These are phyloP conservation scores for Didymella pomorum DNA, from an alignment of 2,329 filamentous ascomycete species.

Conservation along the genomic window DNA sequence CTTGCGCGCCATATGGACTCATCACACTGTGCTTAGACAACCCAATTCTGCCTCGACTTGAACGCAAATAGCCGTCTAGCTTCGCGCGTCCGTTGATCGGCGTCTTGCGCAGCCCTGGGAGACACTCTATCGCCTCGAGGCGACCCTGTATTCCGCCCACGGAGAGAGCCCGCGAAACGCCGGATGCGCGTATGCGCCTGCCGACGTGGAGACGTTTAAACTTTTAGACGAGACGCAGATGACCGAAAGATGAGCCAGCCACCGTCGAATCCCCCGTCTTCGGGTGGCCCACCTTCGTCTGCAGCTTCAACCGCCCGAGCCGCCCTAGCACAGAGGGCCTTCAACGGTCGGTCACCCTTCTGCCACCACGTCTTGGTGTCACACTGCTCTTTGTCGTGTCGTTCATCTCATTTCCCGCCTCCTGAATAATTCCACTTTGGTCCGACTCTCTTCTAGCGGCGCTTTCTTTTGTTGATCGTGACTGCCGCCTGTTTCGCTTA, in stretches of 20 bases:
- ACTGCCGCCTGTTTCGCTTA: constrained; percentile 26
- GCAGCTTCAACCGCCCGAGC: constrained; percentile 40
- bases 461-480: constrained; percentile 27
- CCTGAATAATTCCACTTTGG: constrained; percentile 2
- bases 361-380: constrained; percentile 18
- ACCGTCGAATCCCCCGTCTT: constrained; percentile 47
- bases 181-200: constrained; percentile 15
- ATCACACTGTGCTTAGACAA: neutral
- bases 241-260: constrained; percentile 27
- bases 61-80: neutral
- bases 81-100: constrained; percentile 3
- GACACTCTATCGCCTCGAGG: constrained; percentile 2
- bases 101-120: constrained; percentile 9
- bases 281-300: constrained; percentile 40
- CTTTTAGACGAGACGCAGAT: constrained; percentile 11
- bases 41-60: neutral
- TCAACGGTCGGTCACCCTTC: constrained; percentile 48
- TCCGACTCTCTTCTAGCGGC: constrained; percentile 14
- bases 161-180: constrained; percentile 7
- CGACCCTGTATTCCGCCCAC: constrained; percentile 1
- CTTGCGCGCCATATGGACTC: neutral
- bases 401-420: constrained; percentile 7
- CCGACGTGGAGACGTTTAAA: constrained; percentile 18
- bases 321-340: constrained; percentile 50
- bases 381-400: constrained; percentile 12